Evolutionary conservation across 2,329 filamentous ascomycete species (phyloP).

Genomic region (Cladorrhinum sp.): DNA sequence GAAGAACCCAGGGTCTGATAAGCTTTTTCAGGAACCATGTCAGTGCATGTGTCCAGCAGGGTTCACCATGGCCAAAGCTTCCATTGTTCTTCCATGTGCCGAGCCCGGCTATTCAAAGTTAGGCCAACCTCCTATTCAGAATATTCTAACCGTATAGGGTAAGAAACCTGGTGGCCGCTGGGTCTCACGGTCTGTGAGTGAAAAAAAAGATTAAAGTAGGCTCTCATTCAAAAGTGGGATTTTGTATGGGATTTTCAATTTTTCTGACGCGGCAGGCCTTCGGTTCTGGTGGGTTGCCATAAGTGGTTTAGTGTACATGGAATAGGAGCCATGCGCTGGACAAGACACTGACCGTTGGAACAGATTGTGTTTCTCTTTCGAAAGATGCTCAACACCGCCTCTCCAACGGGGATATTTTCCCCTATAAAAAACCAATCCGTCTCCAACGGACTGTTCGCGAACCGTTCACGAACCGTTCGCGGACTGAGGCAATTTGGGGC

Average conservation of each 20-base stretch:
- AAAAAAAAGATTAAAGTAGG: too few relatives aligned
- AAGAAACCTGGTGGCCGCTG: too few relatives aligned
- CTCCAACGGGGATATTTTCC: neutral
- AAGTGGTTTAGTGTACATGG: too few relatives aligned
- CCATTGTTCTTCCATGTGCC: neutral
- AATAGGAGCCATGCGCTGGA: too few relatives aligned
- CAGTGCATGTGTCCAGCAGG: neutral
- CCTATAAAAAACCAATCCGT: neutral
- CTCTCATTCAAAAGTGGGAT: too few relatives aligned
- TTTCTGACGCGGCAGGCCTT: too few relatives aligned
- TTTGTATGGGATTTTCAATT: too few relatives aligned
- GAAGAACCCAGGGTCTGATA: neutral
- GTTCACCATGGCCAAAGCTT: constrained; percentile 5
- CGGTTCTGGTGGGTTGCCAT: too few relatives aligned
- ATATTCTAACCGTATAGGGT: too few relatives aligned
- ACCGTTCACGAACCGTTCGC: neutral
- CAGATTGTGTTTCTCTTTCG: neutral
- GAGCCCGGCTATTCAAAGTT: too few relatives aligned
- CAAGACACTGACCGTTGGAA: neutral
- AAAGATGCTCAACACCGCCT: neutral
- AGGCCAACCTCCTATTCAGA: too few relatives aligned
- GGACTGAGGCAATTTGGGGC: neutral
- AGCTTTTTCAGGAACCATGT: neutral
- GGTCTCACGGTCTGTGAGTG: too few relatives aligned
- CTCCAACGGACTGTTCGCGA: neutral